These are phyloP conservation scores for Suillus cothurnatus DNA, from an alignment of 768 basidiomycete species.

Conservation along the genomic window DNA sequence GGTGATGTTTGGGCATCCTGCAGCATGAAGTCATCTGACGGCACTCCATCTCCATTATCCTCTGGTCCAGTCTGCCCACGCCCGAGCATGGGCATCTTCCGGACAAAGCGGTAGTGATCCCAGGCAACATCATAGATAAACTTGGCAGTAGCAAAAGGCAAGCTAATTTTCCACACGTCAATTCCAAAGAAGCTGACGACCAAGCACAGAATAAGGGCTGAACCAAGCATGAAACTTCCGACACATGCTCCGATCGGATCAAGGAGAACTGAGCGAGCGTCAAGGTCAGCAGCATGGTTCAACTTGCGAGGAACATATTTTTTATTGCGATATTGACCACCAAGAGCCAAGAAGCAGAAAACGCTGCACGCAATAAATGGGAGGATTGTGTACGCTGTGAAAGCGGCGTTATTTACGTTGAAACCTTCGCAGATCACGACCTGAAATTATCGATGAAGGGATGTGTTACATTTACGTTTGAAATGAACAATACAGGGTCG, in stretches of 20 bases:
- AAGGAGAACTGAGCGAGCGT: slow-evolving; percentile 62
- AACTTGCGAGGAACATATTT: slow-evolving; percentile 56
- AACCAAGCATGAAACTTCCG: slow-evolving; percentile 65
- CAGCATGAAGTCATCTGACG: background rate
- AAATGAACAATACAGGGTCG: background rate
- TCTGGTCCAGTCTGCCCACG: slow-evolving; percentile 7
- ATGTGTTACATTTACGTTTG: background rate
- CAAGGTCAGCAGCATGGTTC: slow-evolving; percentile 35
- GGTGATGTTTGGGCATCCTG: background rate
- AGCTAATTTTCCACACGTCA: slow-evolving; percentile 82
- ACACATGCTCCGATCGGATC: slow-evolving; percentile 78
- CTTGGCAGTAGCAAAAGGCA: slow-evolving; percentile 79
- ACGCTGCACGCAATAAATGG: slow-evolving; percentile 72
- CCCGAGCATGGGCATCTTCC: slow-evolving; percentile 24
- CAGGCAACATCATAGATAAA: slow-evolving; percentile 65
- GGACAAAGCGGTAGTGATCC: slow-evolving; percentile 52
- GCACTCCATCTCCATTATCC: background rate
- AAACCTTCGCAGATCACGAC: slow-evolving; percentile 90
- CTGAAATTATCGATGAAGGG: slow-evolving; percentile 17
- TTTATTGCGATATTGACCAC: slow-evolving; percentile 57
- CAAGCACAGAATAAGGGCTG: slow-evolving; percentile 73
- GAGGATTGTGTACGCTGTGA: slow-evolving; percentile 81
- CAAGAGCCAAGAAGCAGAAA: slow-evolving; percentile 63
- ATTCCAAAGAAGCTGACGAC: slow-evolving; percentile 74
- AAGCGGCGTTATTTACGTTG: slow-evolving; percentile 71